A percentile compares a stretch with the other conserved stretches of the same genome.
These are phyloP conservation scores for Moesziomyces antarcticus DNA, from an alignment of 1,284 basidiomycete species.

Conservation along the genomic window DNA sequence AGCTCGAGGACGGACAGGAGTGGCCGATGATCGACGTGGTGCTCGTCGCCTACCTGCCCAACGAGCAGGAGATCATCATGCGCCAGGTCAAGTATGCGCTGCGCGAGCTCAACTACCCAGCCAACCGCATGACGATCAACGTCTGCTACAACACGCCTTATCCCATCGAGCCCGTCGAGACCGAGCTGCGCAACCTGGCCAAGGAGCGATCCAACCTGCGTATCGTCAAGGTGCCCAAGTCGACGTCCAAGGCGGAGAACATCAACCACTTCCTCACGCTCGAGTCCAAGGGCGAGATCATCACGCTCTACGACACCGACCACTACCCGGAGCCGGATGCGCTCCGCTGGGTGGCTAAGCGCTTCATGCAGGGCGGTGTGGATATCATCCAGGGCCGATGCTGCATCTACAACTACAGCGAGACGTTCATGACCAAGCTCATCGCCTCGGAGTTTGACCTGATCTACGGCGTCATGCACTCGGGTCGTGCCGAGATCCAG, in stretches of 20 bases:
- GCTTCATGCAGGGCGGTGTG: slow-evolving; percentile 58
- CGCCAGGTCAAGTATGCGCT: slow-evolving; percentile 57
- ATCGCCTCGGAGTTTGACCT: slow-evolving; percentile 61
- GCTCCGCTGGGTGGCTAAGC: slow-evolving; percentile 55
- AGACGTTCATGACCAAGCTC: slow-evolving; percentile 50
- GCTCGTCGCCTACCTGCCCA: slow-evolving; percentile 58
- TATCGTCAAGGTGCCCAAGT: slow-evolving; percentile 56
- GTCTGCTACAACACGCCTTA: slow-evolving; percentile 61
- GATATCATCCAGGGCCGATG: slow-evolving; percentile 63
- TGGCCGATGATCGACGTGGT: slow-evolving; percentile 60
- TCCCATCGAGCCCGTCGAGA: slow-evolving; percentile 55
- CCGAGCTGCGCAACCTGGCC: slow-evolving; percentile 41
- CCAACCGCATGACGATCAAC: slow-evolving; percentile 53
- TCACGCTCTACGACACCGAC: slow-evolving; percentile 60
- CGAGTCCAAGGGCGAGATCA: slow-evolving; percentile 52
- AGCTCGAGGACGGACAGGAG: slow-evolving; percentile 48
- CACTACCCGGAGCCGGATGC: slow-evolving; percentile 58
- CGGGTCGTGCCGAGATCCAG: slow-evolving; percentile 56
- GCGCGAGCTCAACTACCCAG: slow-evolving; percentile 55
- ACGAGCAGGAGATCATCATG: slow-evolving; percentile 61
- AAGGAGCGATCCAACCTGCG: slow-evolving; percentile 46
- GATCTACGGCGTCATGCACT: slow-evolving; percentile 61
- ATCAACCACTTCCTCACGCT: slow-evolving; percentile 60
- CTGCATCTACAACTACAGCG: slow-evolving; percentile 58
- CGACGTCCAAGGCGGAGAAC: slow-evolving; percentile 60